A percentile compares a stretch with the other conserved stretches of the same genome.
Conservation (phyloP, 257 asterid genomes). For the Ophiorrhiza pumila region DNA sequence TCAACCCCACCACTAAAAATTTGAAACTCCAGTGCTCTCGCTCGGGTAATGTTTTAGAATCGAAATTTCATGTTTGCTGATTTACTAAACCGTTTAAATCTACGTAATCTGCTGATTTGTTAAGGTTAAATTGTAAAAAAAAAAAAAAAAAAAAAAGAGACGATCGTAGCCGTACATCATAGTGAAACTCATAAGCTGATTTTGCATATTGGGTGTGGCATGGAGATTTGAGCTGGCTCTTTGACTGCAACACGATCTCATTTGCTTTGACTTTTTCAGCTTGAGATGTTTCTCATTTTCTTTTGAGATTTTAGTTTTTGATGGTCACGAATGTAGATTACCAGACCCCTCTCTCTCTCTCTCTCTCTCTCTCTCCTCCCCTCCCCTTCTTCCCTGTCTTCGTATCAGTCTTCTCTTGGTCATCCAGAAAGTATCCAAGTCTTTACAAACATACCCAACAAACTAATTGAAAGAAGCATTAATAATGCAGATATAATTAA, state of each 20-base stretch:
- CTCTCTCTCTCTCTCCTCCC: neutral
- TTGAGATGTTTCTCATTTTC: neutral
- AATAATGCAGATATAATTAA: neutral
- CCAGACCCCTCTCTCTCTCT: neutral
- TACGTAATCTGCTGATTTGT: too few relatives aligned
- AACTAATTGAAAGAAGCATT: too few relatives aligned
- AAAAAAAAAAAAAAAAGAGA: too few relatives aligned
- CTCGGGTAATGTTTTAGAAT: too few relatives aligned
- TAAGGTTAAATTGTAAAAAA: too few relatives aligned
- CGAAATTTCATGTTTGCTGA: too few relatives aligned
- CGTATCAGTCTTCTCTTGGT: constrained; percentile 2
- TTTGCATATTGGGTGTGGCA: too few relatives aligned
- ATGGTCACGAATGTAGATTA: neutral
- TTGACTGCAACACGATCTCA: neutral
- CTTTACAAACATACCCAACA: neutral
- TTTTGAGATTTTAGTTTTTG: neutral
- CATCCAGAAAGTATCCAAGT: neutral
- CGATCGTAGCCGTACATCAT: too few relatives aligned
- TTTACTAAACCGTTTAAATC: too few relatives aligned
- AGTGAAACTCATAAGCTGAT: too few relatives aligned
- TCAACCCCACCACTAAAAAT: too few relatives aligned
- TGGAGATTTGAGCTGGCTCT: neutral
- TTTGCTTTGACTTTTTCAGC: neutral
- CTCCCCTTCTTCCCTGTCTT: neutral
- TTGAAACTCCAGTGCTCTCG: too few relatives aligned